These are phyloP conservation scores for Xylariaceae sp. DNA, from an alignment of 2,329 filamentous ascomycete species.

Conservation along the genomic window DNA sequence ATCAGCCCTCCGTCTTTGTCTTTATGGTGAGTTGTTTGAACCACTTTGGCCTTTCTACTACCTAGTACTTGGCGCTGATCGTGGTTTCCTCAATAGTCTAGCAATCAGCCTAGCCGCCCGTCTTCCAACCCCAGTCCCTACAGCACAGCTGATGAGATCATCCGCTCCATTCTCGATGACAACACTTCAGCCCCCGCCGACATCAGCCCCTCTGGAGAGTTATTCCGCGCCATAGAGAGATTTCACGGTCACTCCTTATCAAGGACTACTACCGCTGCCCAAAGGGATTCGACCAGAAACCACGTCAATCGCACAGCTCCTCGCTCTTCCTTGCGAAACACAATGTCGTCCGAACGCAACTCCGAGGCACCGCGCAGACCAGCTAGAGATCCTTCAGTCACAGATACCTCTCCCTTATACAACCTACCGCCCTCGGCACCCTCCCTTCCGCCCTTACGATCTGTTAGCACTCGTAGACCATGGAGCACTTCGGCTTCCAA, in stretches of 20 bases:
- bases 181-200: conserved; percentile 28
- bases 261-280: conserved; percentile 15
- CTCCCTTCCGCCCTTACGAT: conserved; percentile 34
- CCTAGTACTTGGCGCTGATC: background rate
- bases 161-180: conserved; percentile 36
- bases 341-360: conserved; percentile 32
- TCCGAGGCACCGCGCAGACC: conserved; percentile 32
- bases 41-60: background rate
- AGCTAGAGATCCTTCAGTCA: conserved; percentile 29
- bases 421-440: conserved; percentile 21
- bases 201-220: conserved; percentile 38
- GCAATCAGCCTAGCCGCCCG: conserved; percentile 22
- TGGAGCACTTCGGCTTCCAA: conserved; percentile 21
- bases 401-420: conserved; percentile 19
- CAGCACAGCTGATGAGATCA: conserved; percentile 27
- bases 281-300: conserved; percentile 16
- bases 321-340: conserved; percentile 17
- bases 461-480: conserved; percentile 25
- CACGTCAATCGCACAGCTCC: conserved; percentile 8
- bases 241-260: conserved; percentile 27
- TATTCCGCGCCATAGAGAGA: conserved; percentile 38
- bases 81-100: conserved; percentile 22
- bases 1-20: too few species aligned
- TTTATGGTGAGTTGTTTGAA: too few species aligned
- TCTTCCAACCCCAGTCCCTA: conserved; percentile 21